Base-by-base conservation (phyloP, 2,329 filamentous ascomycete species). In the Gaeumannomyces tritici region DNA sequence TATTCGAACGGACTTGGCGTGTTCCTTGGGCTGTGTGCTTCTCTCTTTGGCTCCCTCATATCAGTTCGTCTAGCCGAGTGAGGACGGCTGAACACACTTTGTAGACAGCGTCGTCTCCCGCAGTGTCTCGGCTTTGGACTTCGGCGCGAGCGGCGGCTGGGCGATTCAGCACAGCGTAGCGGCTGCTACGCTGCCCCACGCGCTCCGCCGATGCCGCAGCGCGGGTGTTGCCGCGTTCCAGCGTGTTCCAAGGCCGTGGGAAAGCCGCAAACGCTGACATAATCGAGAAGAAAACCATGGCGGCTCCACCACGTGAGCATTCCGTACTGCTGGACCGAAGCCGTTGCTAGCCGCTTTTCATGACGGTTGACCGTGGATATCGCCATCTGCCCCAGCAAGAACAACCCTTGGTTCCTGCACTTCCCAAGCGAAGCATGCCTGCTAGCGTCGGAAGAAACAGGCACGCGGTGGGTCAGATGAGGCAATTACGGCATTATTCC, bases 71-170 rank as follows among this genome's bases (percentile, higher is more conserved):
- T 18, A 58, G 29, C 57, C 57, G 26, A 54, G 35, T 59, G 60
- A 61, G 60, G 60, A 61, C 60, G 60, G 31, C 42, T 15, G 54
- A 61, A 54, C 33, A 27, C 60, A 61, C 60, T 61, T 61, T 61
- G 60, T 61, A 61, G 60, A 54, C 60, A 42, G 55, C 28, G 27
- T n/a, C 28, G 55, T 4, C 21, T 21, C 12, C 1, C 42, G 42
- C 35, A 6, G 18, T 31, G 11, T 15, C 35, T n/a, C 58, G 42
- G 58, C n/a, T 2, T n/a, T 27, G 7, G 33, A 1, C 4, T n/a
- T 47, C 26, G 51, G 35, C n/a, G 5, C 58, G 51, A 13, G 31
- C 21, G 11, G 24, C n/a, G 58, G 7, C 35, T 60, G 35, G n/a
- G 24, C 35, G 35, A 60, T 18, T 21, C 31, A 21, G 18, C 3